phyloP scores from a whole-genome alignment of 164 flowering plant species.

The Liriodendron chinense region DNA sequence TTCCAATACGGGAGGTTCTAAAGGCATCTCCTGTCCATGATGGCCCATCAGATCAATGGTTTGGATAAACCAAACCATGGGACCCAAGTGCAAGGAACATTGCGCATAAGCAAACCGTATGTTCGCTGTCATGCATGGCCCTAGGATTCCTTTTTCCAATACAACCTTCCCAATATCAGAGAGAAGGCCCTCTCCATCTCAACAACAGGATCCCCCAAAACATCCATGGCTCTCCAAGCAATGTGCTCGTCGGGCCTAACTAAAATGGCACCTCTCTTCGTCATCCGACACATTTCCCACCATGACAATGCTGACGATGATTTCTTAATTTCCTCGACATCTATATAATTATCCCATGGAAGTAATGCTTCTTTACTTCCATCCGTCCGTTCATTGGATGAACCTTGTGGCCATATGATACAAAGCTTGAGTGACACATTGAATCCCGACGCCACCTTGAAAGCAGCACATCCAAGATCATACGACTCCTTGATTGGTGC shows the following conservation, averaged over 20 bases:
- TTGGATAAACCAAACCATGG: no score
- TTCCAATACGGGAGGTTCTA: no score
- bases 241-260: conserved; percentile 96
- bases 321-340: conserved; percentile 51
- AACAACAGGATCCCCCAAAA: conserved; percentile 35
- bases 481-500: conserved; percentile 65
- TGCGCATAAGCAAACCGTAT: no score
- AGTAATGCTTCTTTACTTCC: conserved; percentile 35
- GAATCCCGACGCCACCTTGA: conserved; percentile 55
- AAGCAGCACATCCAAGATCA: conserved; percentile 60
- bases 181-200: conserved; percentile 57
- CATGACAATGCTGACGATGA: conserved; percentile 47
- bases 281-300: conserved; percentile 82
- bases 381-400: conserved; percentile 11
- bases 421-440: conserved; percentile 54
- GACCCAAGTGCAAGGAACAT: no score
- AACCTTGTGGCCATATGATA: conserved; percentile 62
- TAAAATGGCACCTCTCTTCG: conserved; percentile 69
- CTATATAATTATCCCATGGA: conserved; percentile 49
- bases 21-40: no score
- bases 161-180: conserved; percentile 27
- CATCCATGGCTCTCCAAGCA: conserved; percentile 62
- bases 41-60: no score
- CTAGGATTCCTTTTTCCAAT: no score
- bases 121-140: no score